phyloP scores from a whole-genome alignment of 352 stramenopile species.

The Pythium coloratum region DNA sequence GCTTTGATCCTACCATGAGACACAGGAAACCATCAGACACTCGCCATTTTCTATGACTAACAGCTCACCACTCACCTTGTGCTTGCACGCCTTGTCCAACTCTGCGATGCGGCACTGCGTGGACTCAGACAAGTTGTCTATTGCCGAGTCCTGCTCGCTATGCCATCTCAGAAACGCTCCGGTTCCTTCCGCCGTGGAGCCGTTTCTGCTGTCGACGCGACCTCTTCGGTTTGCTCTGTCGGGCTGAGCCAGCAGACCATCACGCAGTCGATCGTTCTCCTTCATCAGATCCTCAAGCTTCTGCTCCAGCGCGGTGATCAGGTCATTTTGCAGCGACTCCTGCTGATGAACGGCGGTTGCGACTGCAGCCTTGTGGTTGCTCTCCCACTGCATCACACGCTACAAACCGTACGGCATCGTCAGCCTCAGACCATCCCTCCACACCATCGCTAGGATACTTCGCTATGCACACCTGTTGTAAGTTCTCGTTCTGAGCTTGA shows the following conservation, averaged over 20 bases:
- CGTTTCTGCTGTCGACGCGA: constrained; percentile 10
- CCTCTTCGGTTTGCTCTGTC: constrained; percentile 4
- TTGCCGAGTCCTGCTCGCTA: background rate
- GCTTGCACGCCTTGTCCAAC: constrained; percentile 69
- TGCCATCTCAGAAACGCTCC: background rate
- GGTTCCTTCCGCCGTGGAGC: background rate
- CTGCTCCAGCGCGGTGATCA: constrained; percentile 34
- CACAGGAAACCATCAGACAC: background rate
- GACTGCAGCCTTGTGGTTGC: constrained; percentile 51
- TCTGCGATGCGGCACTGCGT: constrained; percentile 48
- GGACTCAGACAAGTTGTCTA: constrained; percentile 19
- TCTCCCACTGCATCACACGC: constrained; percentile 63
- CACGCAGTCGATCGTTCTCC: constrained; percentile 26
- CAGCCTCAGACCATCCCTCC: background rate
- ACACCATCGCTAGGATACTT: background rate
- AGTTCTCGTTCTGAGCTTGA: constrained; percentile 39
- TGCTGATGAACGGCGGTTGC: constrained; percentile 37
- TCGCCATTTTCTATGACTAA: background rate
- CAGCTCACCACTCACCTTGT: constrained; percentile 46
- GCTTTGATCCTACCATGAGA: constrained; percentile 48
- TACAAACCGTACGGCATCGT: constrained; percentile 12
- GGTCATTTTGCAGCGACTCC: constrained; percentile 50
- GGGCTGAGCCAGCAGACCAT: background rate
- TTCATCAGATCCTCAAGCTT: constrained; percentile 40
- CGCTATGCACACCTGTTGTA: constrained; percentile 37